Base-by-base conservation (phyloP, 2,329 filamentous ascomycete species). In the Emergomyces orientalis region DNA sequence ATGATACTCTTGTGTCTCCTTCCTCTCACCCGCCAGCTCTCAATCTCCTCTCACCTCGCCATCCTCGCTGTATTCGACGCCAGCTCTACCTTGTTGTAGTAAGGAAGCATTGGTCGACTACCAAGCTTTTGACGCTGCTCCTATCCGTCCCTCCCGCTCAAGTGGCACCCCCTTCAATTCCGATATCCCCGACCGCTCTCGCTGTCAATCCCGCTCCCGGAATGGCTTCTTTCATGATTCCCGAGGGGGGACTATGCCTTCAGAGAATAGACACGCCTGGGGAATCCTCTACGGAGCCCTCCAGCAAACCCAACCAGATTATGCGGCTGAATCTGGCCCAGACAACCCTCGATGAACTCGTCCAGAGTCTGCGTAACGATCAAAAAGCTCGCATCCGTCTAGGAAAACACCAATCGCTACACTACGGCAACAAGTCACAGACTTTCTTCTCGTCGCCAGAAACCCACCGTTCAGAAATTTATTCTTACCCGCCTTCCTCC, bases 401-500 rank as follows among this genome's bases (percentile, higher is more conserved):
- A 63, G 79, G 79, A 34, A 81, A 80, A 70, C 74, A 76, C 65
- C 75, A 83, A 74, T 80, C 81, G 71, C 78, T 87, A 65, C 81
- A 82, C 68, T 82, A 82, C 69, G 84, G 81, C 66, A 80, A 80
- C 71, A 83, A 83, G 70, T 80, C 80, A 39, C 79, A 84, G 65
- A 75, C 80, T 39, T 78, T 87, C 68, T 78, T 81, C 64, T 78
- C 82, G 66, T 79, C 74, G 63, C 71, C 81, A 64, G 82, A 85
- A 70, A 77, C 77, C 49, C 79, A 81, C 69, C 79, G 80, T 64
- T 81, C 82, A 67, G 85, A 87, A 73, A 73, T 88, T 65, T 88
- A 86, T 76, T 72, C 71, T 57, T 71, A 76, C 63, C 76, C 74
- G 65, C 67, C 71, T 66, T 64, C 66, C 71, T 75, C 61, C 74